A percentile compares a stretch with the other conserved stretches of the same genome.
phyloP scores from a whole-genome alignment of 495 filamentous ascomycete genomes.

The Immersiella caudata region DNA sequence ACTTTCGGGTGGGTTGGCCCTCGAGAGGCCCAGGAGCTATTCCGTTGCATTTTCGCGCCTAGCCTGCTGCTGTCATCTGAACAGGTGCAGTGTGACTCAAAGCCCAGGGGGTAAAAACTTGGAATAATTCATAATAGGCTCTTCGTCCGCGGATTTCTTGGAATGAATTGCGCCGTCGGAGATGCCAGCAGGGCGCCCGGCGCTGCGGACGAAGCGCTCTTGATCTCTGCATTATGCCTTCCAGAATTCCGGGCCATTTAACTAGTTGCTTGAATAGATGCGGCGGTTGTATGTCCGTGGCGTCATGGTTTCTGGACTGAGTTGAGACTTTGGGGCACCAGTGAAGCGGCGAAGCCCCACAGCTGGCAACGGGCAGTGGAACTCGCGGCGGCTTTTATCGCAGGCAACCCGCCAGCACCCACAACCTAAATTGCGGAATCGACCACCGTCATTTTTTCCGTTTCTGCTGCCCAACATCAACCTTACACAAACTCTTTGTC shows the following conservation, averaged over 20 bases:
- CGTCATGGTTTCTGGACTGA: too few species aligned
- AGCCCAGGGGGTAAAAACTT: neutral
- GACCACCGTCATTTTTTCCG: conserved; percentile 9
- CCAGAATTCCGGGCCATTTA: neutral
- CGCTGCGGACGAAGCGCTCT: neutral
- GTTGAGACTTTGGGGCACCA: neutral
- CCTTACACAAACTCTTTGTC: neutral
- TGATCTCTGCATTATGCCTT: neutral
- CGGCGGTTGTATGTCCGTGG: too few species aligned
- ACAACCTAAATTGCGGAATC: conserved; percentile 24
- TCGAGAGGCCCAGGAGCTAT: neutral
- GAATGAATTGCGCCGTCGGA: neutral
- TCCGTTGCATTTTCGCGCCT: conserved; percentile 5
- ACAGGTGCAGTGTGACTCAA: neutral
- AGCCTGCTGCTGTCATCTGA: neutral
- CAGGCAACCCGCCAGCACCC: neutral
- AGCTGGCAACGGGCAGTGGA: neutral
- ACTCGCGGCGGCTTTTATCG: conserved; percentile 21
- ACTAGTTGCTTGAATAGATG: too few species aligned
- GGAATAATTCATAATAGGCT: neutral
- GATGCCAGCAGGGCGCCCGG: neutral
- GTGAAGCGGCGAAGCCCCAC: conserved; percentile 15
- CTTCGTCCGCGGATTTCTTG: neutral
- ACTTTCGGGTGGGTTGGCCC: neutral
- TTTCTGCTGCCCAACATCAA: conserved; percentile 22